These are phyloP conservation scores for Pseudocercospora crystallina DNA, from an alignment of 2,329 filamentous ascomycete species.

Conservation along the genomic window DNA sequence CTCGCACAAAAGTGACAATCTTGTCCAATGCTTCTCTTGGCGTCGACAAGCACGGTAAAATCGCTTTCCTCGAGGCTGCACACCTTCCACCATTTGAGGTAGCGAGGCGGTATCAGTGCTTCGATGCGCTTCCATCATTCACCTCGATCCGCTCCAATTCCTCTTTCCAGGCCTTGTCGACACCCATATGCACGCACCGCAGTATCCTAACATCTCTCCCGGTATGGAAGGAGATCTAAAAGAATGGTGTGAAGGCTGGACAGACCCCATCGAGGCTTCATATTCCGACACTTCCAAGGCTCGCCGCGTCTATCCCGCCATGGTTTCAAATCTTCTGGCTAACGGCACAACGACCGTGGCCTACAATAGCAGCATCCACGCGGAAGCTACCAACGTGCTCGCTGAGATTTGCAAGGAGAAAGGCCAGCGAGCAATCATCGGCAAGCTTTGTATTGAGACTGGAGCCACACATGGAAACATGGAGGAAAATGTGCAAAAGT, in stretches of 20 bases:
- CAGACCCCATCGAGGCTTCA: conserved; percentile 31
- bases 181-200: conserved; percentile 67
- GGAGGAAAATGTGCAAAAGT: conserved; percentile 22
- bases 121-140: conserved; percentile 29
- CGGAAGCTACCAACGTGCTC: conserved; percentile 56
- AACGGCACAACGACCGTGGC: conserved; percentile 63
- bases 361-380: conserved; percentile 60
- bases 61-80: no score
- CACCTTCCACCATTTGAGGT: no score
- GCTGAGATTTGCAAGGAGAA: conserved; percentile 54
- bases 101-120: no score
- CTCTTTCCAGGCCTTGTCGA: conserved; percentile 62
- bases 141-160: conserved; percentile 48
- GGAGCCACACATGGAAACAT: conserved; percentile 39
- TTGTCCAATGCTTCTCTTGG: no score
- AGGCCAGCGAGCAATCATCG: conserved; percentile 60
- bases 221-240: conserved; percentile 36
- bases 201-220: conserved; percentile 47
- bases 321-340: conserved; percentile 58
- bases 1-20: no score
- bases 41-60: no score
- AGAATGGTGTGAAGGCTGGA: conserved; percentile 56
- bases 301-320: conserved; percentile 45
- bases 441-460: conserved; percentile 62
- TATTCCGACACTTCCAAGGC: conserved; percentile 49